Percentiles rank a stretch among this genome's conserved stretches.
Conservation (phyloP, 345 rosid species). For the Brassica incana region DNA sequence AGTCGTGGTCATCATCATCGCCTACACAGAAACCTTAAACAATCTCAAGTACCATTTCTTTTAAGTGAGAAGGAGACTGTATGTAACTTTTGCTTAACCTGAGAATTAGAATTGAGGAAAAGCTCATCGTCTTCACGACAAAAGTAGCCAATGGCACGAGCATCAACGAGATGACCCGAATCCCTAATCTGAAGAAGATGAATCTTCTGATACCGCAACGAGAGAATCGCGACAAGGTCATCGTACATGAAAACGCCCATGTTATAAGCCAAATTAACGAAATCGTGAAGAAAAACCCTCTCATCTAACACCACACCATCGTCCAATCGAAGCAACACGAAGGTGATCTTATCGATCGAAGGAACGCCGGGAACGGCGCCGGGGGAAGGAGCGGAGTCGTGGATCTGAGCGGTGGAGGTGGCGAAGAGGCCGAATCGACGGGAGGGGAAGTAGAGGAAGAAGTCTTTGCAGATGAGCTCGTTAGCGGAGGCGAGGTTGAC, state of each 20-base stretch:
- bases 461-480: slow-evolving; percentile 87
- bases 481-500: slow-evolving; percentile 75
- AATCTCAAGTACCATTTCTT: neutral
- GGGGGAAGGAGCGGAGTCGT: slow-evolving; percentile 64
- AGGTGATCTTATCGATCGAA: slow-evolving; percentile 76
- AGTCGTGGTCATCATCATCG: slow-evolving; percentile 36
- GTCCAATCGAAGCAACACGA: slow-evolving; percentile 80
- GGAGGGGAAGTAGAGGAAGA: slow-evolving; percentile 73
- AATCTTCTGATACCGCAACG: slow-evolving; percentile 83
- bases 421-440: slow-evolving; percentile 82
- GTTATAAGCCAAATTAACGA: slow-evolving; percentile 69
- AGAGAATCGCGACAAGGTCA: slow-evolving; percentile 83
- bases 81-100: slow-evolving; percentile 47
- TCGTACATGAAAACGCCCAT: slow-evolving; percentile 90
- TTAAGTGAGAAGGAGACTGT: neutral
- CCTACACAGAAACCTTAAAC: slow-evolving; percentile 39
- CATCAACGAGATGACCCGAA: slow-evolving; percentile 82
- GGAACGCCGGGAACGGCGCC: slow-evolving; percentile 87
- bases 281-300: slow-evolving; percentile 83
- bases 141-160: slow-evolving; percentile 79
- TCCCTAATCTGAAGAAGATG: slow-evolving; percentile 92
- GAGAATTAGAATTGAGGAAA: slow-evolving; percentile 73
- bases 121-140: slow-evolving; percentile 95
- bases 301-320: slow-evolving; percentile 81
- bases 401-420: slow-evolving; percentile 83